phyloP scores from a whole-genome alignment of 177 flowering plant species.

The Vitis hybrid region DNA sequence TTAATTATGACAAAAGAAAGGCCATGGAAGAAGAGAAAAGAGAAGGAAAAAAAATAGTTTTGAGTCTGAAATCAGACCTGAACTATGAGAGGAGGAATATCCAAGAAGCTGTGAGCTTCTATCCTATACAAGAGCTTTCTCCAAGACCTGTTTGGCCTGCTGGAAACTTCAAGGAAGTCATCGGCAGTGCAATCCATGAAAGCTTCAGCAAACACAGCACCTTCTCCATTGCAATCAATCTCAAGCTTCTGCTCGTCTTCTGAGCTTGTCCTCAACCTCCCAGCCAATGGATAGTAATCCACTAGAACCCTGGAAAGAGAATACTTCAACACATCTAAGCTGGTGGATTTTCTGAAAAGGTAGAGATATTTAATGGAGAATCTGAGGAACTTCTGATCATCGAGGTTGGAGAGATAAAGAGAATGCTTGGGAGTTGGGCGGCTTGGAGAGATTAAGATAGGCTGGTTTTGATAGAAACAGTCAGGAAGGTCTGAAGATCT shows the following conservation, averaged over 20 bases:
- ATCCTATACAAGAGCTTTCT: constrained; percentile 69
- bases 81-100: constrained; percentile 75
- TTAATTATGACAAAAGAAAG: neutral
- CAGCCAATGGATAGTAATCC: constrained; percentile 89
- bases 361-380: constrained; percentile 80
- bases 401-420: constrained; percentile 78
- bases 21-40: neutral
- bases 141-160: constrained; percentile 69
- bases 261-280: constrained; percentile 49
- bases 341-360: constrained; percentile 44
- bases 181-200: constrained; percentile 63
- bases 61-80: constrained; percentile 45
- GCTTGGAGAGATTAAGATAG: constrained; percentile 53
- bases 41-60: neutral
- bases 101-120: constrained; percentile 65
- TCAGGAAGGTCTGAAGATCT: constrained; percentile 63
- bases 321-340: constrained; percentile 36
- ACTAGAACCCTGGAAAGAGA: constrained; percentile 71
- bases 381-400: constrained; percentile 76
- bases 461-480: constrained; percentile 43
- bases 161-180: constrained; percentile 52
- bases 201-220: constrained; percentile 83
- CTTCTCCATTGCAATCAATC: constrained; percentile 78
- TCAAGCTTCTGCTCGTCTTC: constrained; percentile 59
- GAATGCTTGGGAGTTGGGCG: constrained; percentile 66